Base-by-base conservation (phyloP, 1,139 yeast genomes). In the Saccharomyces hybrid region DNA sequence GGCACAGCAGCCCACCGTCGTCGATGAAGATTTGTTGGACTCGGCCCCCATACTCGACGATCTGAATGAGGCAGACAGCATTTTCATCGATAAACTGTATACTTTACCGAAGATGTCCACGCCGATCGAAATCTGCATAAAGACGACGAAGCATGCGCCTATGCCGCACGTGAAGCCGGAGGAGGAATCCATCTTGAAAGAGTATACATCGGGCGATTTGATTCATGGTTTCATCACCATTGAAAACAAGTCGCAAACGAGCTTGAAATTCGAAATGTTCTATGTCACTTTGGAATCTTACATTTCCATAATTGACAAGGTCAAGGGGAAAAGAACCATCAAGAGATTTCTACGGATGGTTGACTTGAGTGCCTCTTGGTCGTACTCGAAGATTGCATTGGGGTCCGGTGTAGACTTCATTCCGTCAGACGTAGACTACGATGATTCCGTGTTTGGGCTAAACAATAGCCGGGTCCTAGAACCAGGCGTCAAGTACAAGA, bases 201-300 rank as follows among this genome's bases (percentile, higher is more conserved):
- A 79, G 58, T 81, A 75, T 59, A 76, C 76, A n/a, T 79, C 81
- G 12, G 83, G 84, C 9, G 85, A 81, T 59, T 65, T 72, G 11
- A 71, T 82, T 14, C 72, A 76, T 56, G 87, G 87, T 0, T 78
- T 74, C 61, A 72, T 80, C 14, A 69, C 74, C 2, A 68, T 82
- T 9, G 70, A 73, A 47, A 82, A 82, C 64, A 69, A 64, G 9
- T 68, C 81, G 0, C 50, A 65, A 0, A 63, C 68, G 11, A 71
- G 73, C 0, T 65, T 82, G 2, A 76, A 76, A 3, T 82, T 81
- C 59, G 82, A 81, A 58, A 79, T 79, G 79, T 75, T 81, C 58
- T 73, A 78, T 49, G 83, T 82, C 19, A 78, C 83, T 1, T 66
- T 82, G 41, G 85, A 82, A 63, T 86, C 86, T 0, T 65, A 61